These are phyloP conservation scores for Globisporangium perplexum DNA, from an alignment of 352 stramenopile genomes.

Conservation along the genomic window DNA sequence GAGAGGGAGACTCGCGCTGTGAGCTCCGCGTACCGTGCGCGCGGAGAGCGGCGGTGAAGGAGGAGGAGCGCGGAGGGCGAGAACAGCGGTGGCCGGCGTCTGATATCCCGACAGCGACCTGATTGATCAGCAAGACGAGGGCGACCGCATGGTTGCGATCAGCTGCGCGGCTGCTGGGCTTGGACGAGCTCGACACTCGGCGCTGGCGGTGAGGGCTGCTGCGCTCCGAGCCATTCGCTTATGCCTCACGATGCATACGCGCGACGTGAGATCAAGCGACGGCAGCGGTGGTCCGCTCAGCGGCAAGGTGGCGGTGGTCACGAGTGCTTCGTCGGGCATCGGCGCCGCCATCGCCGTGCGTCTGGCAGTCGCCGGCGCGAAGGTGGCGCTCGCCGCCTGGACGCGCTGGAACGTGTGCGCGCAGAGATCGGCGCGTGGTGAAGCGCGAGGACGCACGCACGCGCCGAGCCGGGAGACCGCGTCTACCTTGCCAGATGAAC, in stretches of 20 bases:
- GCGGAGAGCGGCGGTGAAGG: background rate
- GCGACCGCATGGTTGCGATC: no score
- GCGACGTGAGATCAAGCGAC: background rate
- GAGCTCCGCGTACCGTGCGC: background rate
- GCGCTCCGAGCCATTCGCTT: background rate
- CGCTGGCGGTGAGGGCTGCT: no score
- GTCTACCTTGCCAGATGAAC: no score
- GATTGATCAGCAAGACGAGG: background rate
- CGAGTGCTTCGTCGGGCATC: conserved; percentile 85
- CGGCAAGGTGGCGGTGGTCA: conserved; percentile 83
- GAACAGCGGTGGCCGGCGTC: background rate
- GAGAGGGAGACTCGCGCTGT: background rate
- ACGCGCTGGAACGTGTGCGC: conserved; percentile 45
- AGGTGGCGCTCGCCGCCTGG: conserved; percentile 74
- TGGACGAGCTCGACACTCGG: no score
- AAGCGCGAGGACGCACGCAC: conserved; percentile 53
- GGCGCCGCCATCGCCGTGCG: conserved; percentile 71
- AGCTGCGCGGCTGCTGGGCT: no score
- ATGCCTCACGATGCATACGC: background rate
- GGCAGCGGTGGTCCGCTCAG: conserved; percentile 22
- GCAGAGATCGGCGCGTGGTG: conserved; percentile 38
- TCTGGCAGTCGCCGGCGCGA: conserved; percentile 67
- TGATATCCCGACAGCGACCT: background rate
- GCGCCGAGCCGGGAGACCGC: no score
- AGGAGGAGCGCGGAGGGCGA: background rate